phyloP scores from a whole-genome alignment of 331 rosid species.

The Cydonia oblonga region DNA sequence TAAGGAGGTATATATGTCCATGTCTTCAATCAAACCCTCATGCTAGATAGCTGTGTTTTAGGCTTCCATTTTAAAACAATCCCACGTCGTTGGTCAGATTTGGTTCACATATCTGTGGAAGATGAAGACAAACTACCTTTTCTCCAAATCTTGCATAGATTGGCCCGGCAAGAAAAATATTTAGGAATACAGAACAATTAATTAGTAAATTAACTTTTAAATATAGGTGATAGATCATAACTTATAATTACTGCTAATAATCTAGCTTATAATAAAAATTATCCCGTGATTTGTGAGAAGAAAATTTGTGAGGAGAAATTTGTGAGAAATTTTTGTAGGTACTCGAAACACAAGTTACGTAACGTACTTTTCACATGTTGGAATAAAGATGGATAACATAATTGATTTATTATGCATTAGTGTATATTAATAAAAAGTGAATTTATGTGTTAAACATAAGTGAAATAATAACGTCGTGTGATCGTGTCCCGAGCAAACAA shows the following conservation, averaged over 20 bases:
- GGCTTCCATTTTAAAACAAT: constrained; percentile 9
- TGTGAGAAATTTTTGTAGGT: neutral
- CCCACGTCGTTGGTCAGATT: constrained; percentile 23
- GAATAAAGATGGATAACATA: too few relatives aligned
- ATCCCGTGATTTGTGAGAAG: constrained; percentile 34
- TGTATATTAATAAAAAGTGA: too few relatives aligned
- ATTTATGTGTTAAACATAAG: too few relatives aligned
- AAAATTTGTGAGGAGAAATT: neutral
- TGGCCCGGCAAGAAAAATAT: neutral
- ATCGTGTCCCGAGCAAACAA: too few relatives aligned
- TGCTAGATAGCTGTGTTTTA: neutral
- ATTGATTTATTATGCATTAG: too few relatives aligned
- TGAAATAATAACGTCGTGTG: too few relatives aligned
- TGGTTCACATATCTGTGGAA: constrained; percentile 1
- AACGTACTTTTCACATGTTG: too few relatives aligned
- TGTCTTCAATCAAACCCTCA: constrained; percentile 14
- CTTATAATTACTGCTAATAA: neutral
- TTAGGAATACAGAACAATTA: neutral
- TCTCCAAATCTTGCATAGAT: constrained; percentile 23
- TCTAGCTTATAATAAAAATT: neutral
- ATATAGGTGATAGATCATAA: neutral
- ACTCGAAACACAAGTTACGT: too few relatives aligned
- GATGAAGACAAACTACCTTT: constrained; percentile 33
- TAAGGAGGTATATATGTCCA: constrained; percentile 28
- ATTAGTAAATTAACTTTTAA: neutral